Base-by-base conservation (phyloP, 768 basidiomycete species). In the Trichaptum fuscoviolaceum region DNA sequence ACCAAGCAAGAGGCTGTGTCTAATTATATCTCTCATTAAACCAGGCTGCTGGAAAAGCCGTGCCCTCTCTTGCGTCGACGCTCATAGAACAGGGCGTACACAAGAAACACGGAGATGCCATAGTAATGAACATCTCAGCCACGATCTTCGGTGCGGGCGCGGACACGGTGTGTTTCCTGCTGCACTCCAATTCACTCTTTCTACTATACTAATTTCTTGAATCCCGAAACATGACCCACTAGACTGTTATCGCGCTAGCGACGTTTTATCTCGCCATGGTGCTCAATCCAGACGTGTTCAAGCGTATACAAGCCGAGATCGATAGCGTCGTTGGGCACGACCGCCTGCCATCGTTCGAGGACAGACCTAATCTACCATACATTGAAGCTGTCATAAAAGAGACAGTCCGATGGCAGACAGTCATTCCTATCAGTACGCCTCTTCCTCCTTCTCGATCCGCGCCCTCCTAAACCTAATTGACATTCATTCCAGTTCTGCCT, bases 211-310 rank as follows among this genome's bases (percentile, higher is more conserved):
- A n/a, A n/a, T n/a, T n/a, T 57, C 30, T 30, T 30, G 8, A 30
- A 2, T 30, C 30, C 30, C n/a, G n/a, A 30, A 30, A 30, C 30
- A 8, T 30, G 2, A 30, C 30, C 27, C 20, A 42, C 42, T n/a
- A 79, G 78, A 79, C 76, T 0, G 75, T 71, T 35, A 71, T 74
- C 5, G 68, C 75, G 1, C 59, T 81, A 1, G 66, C 69, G 8
- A 67, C 74, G 1, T 80, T 83, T 67, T 65, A 83, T 57, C 72
- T 81, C 15, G 76, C 77, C 1, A 78, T 83, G 78, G 71, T 77
- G 7, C 68, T 75, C 9, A 69, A 81, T 65, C 81, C 81, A 1
- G 73, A 77, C 15, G 69, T 73, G 12, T 78, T 77, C 64, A 65
- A 58, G 6, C 76, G 70, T 62, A 81, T 79, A 0, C 83, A 81